Base-by-base conservation (phyloP, 306 rosid genomes). In the Vicia faba region DNA sequence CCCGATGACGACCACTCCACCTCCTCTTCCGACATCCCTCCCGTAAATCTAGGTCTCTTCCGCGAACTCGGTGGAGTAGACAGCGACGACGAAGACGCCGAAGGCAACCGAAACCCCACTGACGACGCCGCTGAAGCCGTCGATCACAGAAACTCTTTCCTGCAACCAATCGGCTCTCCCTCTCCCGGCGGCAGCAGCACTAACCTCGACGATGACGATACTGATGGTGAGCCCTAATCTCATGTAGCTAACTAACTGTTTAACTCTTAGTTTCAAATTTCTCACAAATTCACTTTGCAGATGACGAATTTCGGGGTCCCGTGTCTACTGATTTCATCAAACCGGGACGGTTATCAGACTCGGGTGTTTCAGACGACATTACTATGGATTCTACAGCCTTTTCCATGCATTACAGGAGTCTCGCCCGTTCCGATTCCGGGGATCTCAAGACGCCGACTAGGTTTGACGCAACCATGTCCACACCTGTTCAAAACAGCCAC, bases 361-460 rank as follows among this genome's bases (percentile, higher is more conserved):
- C 90, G 1, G 88, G 81, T 43, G 90, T 78, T 19, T 90, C 96
- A 0, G 90, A 85, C 50, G 97, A 91, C 25, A 82, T 86, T 60
- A 93, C 99, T 2, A 83, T 93, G 97, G 99, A 93, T 61, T 86
- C 96, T 2, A 93, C 92, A 0, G 87, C 90, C 4, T 93, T 93
- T 82, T 93, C 99, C 5, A 40, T 90, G 95, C 99, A 93, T 78
- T 93, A 86, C 68, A 91, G 88, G 49, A 93, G 97, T 64, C 78
- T 93, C 69, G 97, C 89, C 2, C 81, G 78, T 63, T 93, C 99
- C 3, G 95, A 93, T 9, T 80, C 85, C 7, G 85, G 86, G 11
- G 96, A 93, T 67, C 77, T 81, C 54, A 93, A 83, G 81, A 90
- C 99, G 5, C 96, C 90, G 5, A 84, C 87, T 3, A 78, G 85